These are phyloP conservation scores for Eucalyptus shirleyi DNA, from an alignment of 345 rosid genomes.

Conservation along the genomic window DNA sequence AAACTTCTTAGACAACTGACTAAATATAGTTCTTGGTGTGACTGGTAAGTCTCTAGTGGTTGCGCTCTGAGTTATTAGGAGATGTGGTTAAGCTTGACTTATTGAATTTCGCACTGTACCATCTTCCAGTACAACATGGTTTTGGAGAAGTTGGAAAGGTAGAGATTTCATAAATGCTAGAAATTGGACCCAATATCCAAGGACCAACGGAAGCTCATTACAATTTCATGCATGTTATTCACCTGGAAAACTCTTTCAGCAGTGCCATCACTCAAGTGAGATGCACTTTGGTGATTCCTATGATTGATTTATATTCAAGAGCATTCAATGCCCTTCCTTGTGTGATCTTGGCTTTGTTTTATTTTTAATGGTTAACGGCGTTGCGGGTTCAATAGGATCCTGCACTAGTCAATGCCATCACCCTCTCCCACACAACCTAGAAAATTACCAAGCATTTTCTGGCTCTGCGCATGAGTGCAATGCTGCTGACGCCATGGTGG, in stretches of 20 bases:
- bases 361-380: fast-evolving
- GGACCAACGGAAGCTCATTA: neutral
- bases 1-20: neutral
- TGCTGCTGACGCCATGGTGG: neutral
- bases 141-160: neutral
- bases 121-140: neutral
- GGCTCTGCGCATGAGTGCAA: neutral
- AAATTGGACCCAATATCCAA: neutral
- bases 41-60: neutral
- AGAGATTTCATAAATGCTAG: neutral
- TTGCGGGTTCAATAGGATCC: neutral
- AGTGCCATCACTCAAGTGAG: neutral
- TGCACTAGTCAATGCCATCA: fast-evolving
- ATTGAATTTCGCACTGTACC: fast-evolving
- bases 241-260: neutral
- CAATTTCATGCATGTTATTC: neutral
- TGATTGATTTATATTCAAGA: neutral
- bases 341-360: neutral
- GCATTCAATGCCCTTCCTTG: neutral
- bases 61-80: neutral
- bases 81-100: neutral
- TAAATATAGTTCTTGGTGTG: neutral
- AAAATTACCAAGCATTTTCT: neutral
- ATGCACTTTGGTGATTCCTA: neutral
- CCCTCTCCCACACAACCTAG: neutral